Evolutionary conservation across 495 filamentous ascomycete genomes (phyloP).

Genomic region (Jackrogersella multiformis): DNA sequence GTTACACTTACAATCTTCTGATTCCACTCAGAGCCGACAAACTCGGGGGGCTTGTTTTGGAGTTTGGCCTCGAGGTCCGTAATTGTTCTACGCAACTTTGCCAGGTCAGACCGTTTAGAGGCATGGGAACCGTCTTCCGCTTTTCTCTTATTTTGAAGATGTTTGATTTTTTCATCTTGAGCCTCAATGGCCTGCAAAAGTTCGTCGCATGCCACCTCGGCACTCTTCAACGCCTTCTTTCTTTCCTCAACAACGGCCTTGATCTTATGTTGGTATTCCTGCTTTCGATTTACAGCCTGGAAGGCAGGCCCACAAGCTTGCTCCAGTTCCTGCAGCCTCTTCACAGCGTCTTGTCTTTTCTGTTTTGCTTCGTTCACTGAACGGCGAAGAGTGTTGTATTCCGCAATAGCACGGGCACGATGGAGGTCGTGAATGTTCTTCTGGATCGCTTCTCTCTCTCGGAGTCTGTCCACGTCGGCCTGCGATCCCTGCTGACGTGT

Average conservation of each 20-base stretch:
- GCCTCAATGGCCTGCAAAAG: constrained; percentile 60
- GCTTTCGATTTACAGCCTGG: constrained; percentile 69
- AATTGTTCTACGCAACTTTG: constrained; percentile 52
- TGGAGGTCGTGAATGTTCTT: constrained; percentile 72
- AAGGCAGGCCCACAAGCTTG: constrained; percentile 72
- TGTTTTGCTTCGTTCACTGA: constrained; percentile 58
- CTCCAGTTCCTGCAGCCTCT: constrained; percentile 66
- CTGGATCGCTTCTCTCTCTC: constrained; percentile 75
- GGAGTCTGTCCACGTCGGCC: constrained; percentile 83
- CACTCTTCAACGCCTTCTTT: constrained; percentile 58
- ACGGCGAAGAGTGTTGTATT: constrained; percentile 62
- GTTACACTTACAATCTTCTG: constrained; percentile 60
- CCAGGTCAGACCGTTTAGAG: constrained; percentile 62
- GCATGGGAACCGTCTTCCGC: constrained; percentile 64
- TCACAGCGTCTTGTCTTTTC: constrained; percentile 55
- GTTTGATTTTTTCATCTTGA: constrained; percentile 63
- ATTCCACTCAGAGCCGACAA: constrained; percentile 62
- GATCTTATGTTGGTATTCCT: constrained; percentile 63
- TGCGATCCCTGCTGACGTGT: constrained; percentile 78
- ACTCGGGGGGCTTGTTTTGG: constrained; percentile 57
- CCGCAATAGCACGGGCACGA: constrained; percentile 68
- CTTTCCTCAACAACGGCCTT: constrained; percentile 61
- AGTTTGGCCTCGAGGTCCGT: constrained; percentile 55
- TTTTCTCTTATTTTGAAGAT: constrained; percentile 63
- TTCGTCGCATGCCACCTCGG: constrained; percentile 63